Percentiles rank a stretch among this genome's conserved stretches.
Evolutionary conservation across 2,329 filamentous ascomycete genomes (phyloP).

Genomic region (Diplodia corticola): DNA sequence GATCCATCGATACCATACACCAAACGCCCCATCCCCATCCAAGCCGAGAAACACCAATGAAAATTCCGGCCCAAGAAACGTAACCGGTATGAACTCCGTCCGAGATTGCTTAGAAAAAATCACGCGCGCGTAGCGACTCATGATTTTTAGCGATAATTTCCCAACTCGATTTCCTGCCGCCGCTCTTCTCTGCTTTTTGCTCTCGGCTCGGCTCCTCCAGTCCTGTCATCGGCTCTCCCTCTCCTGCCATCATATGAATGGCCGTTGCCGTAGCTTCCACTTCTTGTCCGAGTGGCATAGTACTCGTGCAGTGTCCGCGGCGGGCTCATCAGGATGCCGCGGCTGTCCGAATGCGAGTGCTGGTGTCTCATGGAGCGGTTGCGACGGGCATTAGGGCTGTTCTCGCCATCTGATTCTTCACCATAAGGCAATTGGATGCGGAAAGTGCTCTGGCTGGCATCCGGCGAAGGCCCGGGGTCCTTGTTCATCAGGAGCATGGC

Average conservation of each 20-base stretch:
- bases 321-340: not conserved
- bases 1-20: not conserved
- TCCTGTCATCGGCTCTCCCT: conserved; percentile 1
- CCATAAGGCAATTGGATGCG: conserved; percentile 40
- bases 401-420: conserved; percentile 16
- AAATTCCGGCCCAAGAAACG: not conserved
- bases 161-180: conserved; percentile 45
- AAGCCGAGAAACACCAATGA: conserved; percentile 4
- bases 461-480: conserved; percentile 36
- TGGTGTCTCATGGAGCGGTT: not conserved
- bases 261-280: not conserved
- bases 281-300: not conserved
- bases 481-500: conserved; percentile 46
- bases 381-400: conserved; percentile 6
- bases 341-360: not conserved
- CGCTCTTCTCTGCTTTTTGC: conserved; percentile 42
- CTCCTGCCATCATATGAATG: not conserved
- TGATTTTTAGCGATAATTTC: conserved; percentile 21
- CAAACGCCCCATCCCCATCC: conserved; percentile 4
- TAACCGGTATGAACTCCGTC: conserved; percentile 5
- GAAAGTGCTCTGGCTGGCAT: conserved; percentile 45
- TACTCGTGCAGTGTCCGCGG: conserved; percentile 5
- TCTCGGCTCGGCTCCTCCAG: conserved; percentile 23
- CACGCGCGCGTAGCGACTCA: not conserved
- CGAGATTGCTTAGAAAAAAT: not conserved